phyloP scores from a whole-genome alignment of 75 land plant genomes.

The Pseudotsuga menziesii region DNA sequence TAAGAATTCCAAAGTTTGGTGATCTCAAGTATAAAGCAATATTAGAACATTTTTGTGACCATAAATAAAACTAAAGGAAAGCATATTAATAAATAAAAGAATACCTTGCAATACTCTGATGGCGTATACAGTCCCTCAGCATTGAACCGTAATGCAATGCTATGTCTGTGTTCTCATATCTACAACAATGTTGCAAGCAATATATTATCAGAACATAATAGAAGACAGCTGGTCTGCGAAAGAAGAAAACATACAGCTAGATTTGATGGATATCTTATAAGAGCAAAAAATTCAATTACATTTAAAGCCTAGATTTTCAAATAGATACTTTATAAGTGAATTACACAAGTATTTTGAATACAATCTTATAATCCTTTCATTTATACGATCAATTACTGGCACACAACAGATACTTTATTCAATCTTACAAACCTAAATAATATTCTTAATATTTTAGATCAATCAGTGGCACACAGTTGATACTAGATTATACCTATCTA shows the following conservation, averaged over 20 bases:
- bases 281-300: not conserved
- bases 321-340: not conserved
- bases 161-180: conserved; percentile 87
- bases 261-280: not conserved
- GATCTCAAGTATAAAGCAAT: not conserved
- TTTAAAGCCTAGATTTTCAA: not conserved
- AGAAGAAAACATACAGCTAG: not conserved
- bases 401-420: not conserved
- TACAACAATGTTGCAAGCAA: conserved; percentile 9
- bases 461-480: not conserved
- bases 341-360: not conserved
- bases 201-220: too few relatives aligned
- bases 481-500: not conserved
- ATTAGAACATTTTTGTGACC: not conserved
- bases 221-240: too few relatives aligned
- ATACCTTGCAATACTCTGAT: conserved; percentile 86
- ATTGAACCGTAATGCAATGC: conserved; percentile 97
- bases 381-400: too few relatives aligned
- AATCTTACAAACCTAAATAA: not conserved
- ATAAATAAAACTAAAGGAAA: not conserved
- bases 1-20: not conserved
- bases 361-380: not conserved
- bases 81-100: not conserved
- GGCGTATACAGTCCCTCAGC: conserved; percentile 95
- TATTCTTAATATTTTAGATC: not conserved